These are phyloP conservation scores for Talaromyces trachyspermus DNA, from an alignment of 495 filamentous ascomycete species.

Conservation along the genomic window DNA sequence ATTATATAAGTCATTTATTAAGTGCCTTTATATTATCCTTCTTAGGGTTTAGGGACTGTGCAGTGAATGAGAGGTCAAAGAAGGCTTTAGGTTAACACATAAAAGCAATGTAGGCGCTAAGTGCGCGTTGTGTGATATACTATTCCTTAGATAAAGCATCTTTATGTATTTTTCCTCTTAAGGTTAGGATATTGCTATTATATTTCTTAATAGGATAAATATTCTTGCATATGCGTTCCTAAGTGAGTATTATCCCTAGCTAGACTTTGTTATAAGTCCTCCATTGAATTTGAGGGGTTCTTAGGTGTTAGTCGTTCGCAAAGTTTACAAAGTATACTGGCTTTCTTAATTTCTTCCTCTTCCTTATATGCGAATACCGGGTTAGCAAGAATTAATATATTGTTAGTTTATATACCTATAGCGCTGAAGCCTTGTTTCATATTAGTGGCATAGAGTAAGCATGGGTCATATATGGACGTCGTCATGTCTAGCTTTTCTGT, in stretches of 20 bases:
- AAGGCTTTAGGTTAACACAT: background rate
- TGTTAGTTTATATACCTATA: no score
- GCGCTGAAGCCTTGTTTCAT: no score
- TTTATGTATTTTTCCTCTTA: background rate
- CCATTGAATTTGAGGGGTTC: no score
- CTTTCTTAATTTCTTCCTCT: no score
- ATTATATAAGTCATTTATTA: constrained; percentile 1
- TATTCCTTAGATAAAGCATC: background rate
- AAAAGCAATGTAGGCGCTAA: background rate
- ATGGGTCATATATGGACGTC: no score
- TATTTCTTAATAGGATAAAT: background rate
- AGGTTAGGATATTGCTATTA: background rate
- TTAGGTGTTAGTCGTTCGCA: no score
- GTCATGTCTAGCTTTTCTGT: no score
- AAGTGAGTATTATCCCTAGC: background rate
- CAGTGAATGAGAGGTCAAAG: background rate
- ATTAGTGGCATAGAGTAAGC: no score
- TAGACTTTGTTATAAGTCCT: no score
- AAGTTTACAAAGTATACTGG: background rate
- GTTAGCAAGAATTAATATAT: no score
- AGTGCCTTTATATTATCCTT: background rate
- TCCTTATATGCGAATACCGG: no score
- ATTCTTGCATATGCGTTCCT: background rate
- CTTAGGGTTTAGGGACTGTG: background rate
- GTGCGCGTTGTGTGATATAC: background rate